These are phyloP conservation scores for Sisymbrium irio DNA, from an alignment of 345 rosid species.

Conservation along the genomic window DNA sequence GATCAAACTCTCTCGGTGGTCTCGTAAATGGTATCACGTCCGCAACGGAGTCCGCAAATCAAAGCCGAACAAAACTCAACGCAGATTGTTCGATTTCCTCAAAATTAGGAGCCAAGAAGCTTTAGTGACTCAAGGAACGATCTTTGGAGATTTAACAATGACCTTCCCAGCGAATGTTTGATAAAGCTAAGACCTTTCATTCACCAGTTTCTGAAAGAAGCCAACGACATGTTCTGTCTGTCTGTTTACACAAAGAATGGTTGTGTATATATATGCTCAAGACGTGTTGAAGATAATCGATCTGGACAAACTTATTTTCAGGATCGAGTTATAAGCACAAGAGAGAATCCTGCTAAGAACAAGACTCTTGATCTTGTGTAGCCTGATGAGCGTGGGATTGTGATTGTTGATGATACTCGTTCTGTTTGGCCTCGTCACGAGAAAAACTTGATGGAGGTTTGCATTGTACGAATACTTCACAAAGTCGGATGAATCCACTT, in stretches of 20 bases:
- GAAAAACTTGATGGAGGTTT: conserved; percentile 25
- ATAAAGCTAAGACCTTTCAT: conserved; percentile 19
- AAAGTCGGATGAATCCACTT: background rate
- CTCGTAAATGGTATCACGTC: too few relatives aligned
- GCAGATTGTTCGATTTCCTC: too few relatives aligned
- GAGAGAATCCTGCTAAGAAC: conserved; percentile 12
- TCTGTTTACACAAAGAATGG: conserved; percentile 18
- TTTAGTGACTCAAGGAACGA: conserved; percentile 7
- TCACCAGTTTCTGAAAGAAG: conserved; percentile 18
- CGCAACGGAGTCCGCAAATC: too few relatives aligned
- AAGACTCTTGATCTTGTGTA: conserved; percentile 31
- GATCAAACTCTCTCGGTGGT: too few relatives aligned
- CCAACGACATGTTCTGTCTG: conserved; percentile 12
- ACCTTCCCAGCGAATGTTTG: background rate
- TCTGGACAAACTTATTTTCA: conserved; percentile 12
- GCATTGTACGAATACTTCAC: conserved; percentile 39
- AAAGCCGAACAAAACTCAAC: too few relatives aligned
- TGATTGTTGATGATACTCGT: conserved; percentile 17
- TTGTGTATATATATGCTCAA: background rate
- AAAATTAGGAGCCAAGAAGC: too few relatives aligned
- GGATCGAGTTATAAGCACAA: background rate
- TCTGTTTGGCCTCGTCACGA: conserved; percentile 21
- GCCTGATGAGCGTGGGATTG: conserved; percentile 21
- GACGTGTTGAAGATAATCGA: conserved; percentile 4
- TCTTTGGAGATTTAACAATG: background rate